Percentiles rank a stretch among this genome's conserved stretches.
Conservation (phyloP, 202 grass and related monocot species). For the Elaeis oleifera region DNA sequence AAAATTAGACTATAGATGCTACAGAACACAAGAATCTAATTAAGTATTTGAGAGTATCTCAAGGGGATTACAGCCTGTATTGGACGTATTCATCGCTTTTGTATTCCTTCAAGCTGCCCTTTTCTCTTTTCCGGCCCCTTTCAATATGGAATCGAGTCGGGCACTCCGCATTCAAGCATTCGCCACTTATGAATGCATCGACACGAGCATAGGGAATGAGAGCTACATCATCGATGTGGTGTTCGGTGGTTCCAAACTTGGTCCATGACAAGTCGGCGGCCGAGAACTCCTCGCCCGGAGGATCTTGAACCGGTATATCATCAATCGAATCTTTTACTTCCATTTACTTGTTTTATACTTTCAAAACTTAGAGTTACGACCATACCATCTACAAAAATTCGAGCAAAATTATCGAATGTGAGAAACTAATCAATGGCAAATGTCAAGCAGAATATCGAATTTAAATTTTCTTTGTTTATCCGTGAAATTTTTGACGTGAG, state of each 20-base stretch:
- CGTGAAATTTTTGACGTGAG: no score
- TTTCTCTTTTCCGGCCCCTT: conserved; percentile 65
- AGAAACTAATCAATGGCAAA: no score
- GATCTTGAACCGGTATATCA: conserved; percentile 63
- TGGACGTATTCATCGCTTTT: conserved; percentile 73
- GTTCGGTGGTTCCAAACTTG: conserved; percentile 55
- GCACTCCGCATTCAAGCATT: conserved; percentile 57
- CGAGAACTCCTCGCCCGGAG: conserved; percentile 62
- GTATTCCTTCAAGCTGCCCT: conserved; percentile 51
- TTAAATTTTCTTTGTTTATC: no score
- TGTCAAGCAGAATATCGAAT: no score
- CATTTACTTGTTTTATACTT: conserved; percentile 5
- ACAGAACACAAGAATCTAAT: background rate
- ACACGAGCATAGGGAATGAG: conserved; percentile 64
- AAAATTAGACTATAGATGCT: background rate
- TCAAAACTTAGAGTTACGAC: no score
- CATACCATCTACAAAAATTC: no score
- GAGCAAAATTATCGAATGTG: no score
- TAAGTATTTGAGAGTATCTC: background rate
- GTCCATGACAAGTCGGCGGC: conserved; percentile 59
- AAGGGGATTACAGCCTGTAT: conserved; percentile 49
- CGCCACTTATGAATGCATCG: conserved; percentile 74
- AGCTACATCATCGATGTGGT: conserved; percentile 65
- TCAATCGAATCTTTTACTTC: conserved; percentile 45
- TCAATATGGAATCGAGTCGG: conserved; percentile 89